A percentile compares a stretch with the other conserved stretches of the same genome.
phyloP scores from a whole-genome alignment of 345 rosid genomes.

The Euphorbia lathyris region DNA sequence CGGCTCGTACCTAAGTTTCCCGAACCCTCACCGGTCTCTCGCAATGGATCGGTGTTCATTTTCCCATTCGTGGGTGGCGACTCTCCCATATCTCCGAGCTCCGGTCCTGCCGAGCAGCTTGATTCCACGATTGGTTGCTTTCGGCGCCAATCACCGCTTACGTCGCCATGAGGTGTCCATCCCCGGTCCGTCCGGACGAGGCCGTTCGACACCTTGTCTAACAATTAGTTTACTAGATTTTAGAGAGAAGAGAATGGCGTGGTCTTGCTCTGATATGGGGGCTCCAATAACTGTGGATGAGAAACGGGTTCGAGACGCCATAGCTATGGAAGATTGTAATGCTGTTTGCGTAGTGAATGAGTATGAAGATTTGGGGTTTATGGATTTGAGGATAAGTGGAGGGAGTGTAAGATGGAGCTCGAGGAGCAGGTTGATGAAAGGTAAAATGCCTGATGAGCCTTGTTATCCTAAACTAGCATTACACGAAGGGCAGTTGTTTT shows the following conservation, averaged over 20 bases:
- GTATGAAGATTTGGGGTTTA: conserved; percentile 91
- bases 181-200: no score
- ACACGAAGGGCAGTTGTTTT: conserved; percentile 81
- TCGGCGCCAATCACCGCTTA: no score
- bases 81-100: no score
- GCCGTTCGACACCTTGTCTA: no score
- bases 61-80: no score
- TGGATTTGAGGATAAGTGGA: conserved; percentile 65
- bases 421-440: conserved; percentile 77
- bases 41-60: no score
- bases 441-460: conserved; percentile 84
- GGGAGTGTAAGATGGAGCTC: conserved; percentile 95
- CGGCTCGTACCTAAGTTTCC: no score
- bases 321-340: conserved; percentile 80
- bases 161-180: no score
- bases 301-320: conserved; percentile 89
- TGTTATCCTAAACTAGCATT: conserved; percentile 87
- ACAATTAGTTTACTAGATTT: conserved; percentile 90
- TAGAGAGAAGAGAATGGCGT: conserved; percentile 75
- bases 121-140: no score
- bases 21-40: no score
- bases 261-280: conserved; percentile 92
- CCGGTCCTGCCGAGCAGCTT: no score
- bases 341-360: conserved; percentile 92
- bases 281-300: conserved; percentile 58